Evolutionary conservation across 176 grass and related monocot genomes (phyloP), one percentile per base, ranked within the genome.

Genomic region (Leersia perrieri): DNA sequence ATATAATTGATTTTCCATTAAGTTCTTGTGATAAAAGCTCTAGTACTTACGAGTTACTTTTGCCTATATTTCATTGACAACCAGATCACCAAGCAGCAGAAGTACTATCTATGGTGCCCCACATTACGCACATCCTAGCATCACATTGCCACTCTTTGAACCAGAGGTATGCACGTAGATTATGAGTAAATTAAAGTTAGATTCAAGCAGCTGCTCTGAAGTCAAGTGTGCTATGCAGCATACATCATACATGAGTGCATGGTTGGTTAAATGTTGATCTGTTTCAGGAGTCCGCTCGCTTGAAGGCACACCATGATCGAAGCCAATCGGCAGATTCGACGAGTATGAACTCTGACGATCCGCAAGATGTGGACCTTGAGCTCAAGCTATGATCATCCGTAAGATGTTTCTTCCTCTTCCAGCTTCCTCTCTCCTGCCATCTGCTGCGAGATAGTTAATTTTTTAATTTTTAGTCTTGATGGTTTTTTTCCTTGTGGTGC

Each of bases 341-440:
- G 25, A 91, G 79, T 75, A 82, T 80, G 75, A 89, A 91, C 60
- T 89, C 83, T 4, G 83, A 84, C 1, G 80, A 89, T 63, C 87
- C 89, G 38, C 89, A 94, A 74, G 89, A 94, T 32, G 72, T 94
- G 60, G 92, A 94, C 75, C 89, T 94, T 57, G 92, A 94, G 60
- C 92, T 94, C 47, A 94, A 91, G 78, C 89, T 94, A 88, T 94
- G 86, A 94, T 76, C 77, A n/a, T n/a, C n/a, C n/a, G 63, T 62
- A 33, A 66, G 72, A 15, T 64, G 72, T 42, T 80, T 36, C 32
- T 75, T 58, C 53, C 53, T 51, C 2, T 22, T 18, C 3, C 25
- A 28, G 27, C n/a, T 53, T 36, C 70, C 28, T 13, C 35, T 58
- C 67, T 71, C 35, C 78, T 78, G 45, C 30, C 35, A 66, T 74